phyloP scores from a whole-genome alignment of 352 stramenopile genomes.

The Globisporangium emineosum region DNA sequence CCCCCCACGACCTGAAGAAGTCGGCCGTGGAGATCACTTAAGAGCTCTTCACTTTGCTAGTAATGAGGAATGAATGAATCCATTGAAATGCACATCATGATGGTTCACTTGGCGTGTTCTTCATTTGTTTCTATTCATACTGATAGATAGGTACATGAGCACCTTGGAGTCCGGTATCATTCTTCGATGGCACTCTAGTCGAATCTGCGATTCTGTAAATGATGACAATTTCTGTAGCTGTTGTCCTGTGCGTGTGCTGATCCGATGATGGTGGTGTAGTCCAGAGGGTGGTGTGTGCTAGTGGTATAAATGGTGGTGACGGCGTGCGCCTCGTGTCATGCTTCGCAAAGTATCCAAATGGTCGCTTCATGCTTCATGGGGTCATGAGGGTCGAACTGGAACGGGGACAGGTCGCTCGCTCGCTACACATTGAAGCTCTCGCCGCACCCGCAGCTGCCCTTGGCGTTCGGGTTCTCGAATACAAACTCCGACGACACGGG shows the following conservation, averaged over 20 bases:
- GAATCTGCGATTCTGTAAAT: neutral
- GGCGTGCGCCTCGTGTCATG: neutral
- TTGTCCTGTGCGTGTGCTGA: neutral
- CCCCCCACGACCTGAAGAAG: conserved; percentile 64
- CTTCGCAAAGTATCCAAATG: conserved; percentile 2
- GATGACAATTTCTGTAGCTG: neutral
- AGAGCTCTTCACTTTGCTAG: neutral
- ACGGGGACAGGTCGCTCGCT: neutral
- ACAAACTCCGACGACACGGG: conserved; percentile 98
- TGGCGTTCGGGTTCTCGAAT: conserved; percentile 99
- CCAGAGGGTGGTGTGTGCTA: conserved; percentile 1
- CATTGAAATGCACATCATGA: neutral
- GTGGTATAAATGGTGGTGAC: neutral
- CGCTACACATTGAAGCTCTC: conserved; percentile 99
- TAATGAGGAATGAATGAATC: neutral
- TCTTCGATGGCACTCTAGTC: neutral
- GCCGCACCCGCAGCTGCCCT: conserved; percentile 98
- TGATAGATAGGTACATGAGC: conserved; percentile 2
- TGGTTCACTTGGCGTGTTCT: neutral
- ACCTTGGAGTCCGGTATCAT: neutral
- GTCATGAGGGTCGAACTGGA: neutral
- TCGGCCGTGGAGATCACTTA: conserved; percentile 66
- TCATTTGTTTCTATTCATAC: conserved; percentile 1
- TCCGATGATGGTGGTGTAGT: neutral
- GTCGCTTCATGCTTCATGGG: neutral